Evolutionary conservation across 352 stramenopile genomes (phyloP).

Genomic region (Phytophthora europaea): DNA sequence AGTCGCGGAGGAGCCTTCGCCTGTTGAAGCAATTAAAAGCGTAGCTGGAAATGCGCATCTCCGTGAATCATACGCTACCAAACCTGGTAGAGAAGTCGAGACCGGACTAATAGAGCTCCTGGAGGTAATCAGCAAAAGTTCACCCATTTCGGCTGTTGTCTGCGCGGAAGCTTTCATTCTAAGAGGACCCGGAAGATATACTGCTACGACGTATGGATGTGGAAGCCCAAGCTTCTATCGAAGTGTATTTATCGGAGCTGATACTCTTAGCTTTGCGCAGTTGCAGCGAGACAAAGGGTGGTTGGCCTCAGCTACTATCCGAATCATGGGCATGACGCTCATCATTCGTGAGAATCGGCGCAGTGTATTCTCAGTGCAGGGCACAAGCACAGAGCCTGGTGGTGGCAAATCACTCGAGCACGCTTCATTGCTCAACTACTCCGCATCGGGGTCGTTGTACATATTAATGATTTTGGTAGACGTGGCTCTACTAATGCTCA

Average conservation of each 20-base stretch:
- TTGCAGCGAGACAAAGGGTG: conserved; percentile 43
- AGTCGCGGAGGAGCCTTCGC: conserved; percentile 10
- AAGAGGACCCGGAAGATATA: conserved; percentile 35
- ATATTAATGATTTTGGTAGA: conserved; percentile 53
- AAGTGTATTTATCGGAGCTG: conserved; percentile 41
- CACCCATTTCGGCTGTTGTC: conserved; percentile 45
- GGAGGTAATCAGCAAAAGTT: conserved; percentile 67
- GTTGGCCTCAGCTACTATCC: conserved; percentile 33
- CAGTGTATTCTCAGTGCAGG: conserved; percentile 30
- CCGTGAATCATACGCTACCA: conserved; percentile 16
- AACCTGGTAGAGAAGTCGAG: conserved; percentile 49
- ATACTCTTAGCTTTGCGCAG: conserved; percentile 17
- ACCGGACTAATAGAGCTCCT: conserved; percentile 53
- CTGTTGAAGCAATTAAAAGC: neutral
- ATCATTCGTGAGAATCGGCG: conserved; percentile 43
- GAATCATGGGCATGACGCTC: conserved; percentile 48
- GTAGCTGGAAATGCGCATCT: neutral
- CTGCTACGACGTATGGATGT: conserved; percentile 46
- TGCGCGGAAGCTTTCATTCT: conserved; percentile 63
- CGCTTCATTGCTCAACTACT: conserved; percentile 50
- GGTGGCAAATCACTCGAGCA: conserved; percentile 35
- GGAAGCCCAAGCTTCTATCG: conserved; percentile 44
- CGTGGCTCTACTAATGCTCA: conserved; percentile 45
- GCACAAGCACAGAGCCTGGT: conserved; percentile 7
- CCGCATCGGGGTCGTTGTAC: conserved; percentile 58